phyloP scores from a whole-genome alignment of 1,284 basidiomycete genomes.

The Ceratobasidium sp. region DNA sequence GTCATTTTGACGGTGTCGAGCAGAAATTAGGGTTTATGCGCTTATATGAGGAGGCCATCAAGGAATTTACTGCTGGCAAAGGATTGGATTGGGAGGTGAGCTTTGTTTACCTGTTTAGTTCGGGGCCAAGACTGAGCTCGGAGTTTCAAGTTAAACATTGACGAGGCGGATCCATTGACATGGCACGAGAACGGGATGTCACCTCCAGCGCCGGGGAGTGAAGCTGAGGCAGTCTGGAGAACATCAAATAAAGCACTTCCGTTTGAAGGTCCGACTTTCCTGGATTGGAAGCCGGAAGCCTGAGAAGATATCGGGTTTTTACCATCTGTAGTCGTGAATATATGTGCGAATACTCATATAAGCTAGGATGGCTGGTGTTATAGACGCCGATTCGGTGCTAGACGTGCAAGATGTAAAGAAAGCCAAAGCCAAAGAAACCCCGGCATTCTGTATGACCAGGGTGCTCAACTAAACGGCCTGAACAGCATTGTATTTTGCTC shows the following conservation, averaged over 20 bases:
- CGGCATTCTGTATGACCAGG: too few relatives aligned
- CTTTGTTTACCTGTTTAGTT: not conserved
- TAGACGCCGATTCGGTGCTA: too few relatives aligned
- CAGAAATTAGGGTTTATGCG: not conserved
- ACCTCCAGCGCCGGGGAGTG: not conserved
- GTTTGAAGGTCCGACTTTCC: not conserved
- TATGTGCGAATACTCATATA: too few relatives aligned
- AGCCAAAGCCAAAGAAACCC: too few relatives aligned
- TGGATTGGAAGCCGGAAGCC: too few relatives aligned
- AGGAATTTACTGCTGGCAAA: constrained; percentile 11
- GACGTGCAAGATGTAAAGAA: too few relatives aligned
- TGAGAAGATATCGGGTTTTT: too few relatives aligned
- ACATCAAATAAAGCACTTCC: not conserved
- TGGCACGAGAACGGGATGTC: constrained; percentile 9
- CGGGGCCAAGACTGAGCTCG: not conserved
- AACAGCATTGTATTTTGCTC: too few relatives aligned
- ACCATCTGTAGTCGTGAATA: too few relatives aligned
- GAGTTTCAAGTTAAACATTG: not conserved
- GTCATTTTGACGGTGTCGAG: not conserved
- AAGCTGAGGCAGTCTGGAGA: not conserved
- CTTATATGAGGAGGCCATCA: not conserved
- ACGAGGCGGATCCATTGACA: constrained; percentile 2
- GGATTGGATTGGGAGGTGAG: constrained; percentile 13
- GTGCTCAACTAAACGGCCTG: too few relatives aligned
- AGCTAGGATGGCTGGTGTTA: too few relatives aligned